Evolutionary conservation across 1,139 yeast genomes (phyloP).

Genomic region (Blastobotrys capitulatus): DNA sequence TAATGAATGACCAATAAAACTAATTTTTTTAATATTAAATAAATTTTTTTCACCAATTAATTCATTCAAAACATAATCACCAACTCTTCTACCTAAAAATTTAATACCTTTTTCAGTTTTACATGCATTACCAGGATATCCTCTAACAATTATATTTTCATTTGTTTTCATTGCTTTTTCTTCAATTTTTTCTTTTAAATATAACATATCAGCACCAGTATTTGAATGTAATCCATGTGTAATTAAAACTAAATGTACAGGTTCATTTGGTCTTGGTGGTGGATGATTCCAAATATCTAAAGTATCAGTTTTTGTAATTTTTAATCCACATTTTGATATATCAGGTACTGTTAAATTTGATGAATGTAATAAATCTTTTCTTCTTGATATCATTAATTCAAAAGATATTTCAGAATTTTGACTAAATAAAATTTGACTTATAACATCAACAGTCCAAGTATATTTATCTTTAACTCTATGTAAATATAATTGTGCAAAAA

Average conservation of each 20-base stretch:
- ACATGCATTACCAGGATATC: constrained; percentile 78
- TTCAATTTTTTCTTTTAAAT: constrained; percentile 77
- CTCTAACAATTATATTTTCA: constrained; percentile 69
- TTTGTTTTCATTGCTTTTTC: constrained; percentile 40
- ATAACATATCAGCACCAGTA: constrained; percentile 81
- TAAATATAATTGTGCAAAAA: constrained; percentile 46
- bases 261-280: constrained; percentile 41
- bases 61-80: constrained; percentile 64
- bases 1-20: constrained; percentile 87
- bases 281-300: constrained; percentile 69
- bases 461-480: constrained; percentile 45
- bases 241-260: constrained; percentile 67
- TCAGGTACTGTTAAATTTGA: constrained; percentile 3
- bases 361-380: constrained; percentile 38
- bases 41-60: constrained; percentile 36
- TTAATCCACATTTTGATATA: constrained; percentile 23
- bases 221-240: constrained; percentile 95
- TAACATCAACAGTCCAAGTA: constrained; percentile 80
- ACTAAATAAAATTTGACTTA: constrained; percentile 77
- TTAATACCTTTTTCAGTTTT: constrained; percentile 88
- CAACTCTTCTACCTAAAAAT: constrained; percentile 77
- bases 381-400: constrained; percentile 58
- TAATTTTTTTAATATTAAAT: constrained; percentile 47
- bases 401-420: constrained; percentile 62
- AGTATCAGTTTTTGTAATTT: constrained; percentile 54